A percentile compares a stretch with the other conserved stretches of the same genome.
Evolutionary conservation across 2,329 filamentous ascomycete genomes (phyloP).

Genomic region (Penicillium paneum): DNA sequence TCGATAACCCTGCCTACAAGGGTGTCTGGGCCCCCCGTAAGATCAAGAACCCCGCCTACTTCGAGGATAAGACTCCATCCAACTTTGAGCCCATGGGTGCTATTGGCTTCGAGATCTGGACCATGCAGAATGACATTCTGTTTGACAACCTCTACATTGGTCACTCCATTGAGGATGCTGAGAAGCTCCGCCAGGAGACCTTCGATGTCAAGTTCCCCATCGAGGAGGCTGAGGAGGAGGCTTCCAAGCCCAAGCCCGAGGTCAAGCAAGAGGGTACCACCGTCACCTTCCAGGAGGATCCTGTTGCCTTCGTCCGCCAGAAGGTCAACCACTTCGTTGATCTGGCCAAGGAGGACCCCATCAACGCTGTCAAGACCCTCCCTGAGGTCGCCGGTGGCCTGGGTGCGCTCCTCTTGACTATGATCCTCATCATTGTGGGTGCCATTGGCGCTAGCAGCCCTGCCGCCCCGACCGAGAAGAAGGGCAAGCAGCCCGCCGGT

Average conservation of each 20-base stretch:
- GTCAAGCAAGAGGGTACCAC: constrained; percentile 61
- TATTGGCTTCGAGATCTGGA: constrained; percentile 99
- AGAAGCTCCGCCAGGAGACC: constrained; percentile 82
- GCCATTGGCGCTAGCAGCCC: constrained; percentile 62
- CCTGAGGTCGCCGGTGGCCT: constrained; percentile 86
- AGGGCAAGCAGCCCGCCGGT: constrained; percentile 69
- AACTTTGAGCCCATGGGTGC: constrained; percentile 94
- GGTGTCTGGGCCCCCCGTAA: constrained; percentile 90
- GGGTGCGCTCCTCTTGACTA: constrained; percentile 64
- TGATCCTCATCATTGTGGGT: constrained; percentile 68
- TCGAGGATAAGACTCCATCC: constrained; percentile 92
- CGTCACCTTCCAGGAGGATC: constrained; percentile 87
- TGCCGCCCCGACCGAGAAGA: constrained; percentile 65
- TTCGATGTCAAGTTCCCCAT: constrained; percentile 83
- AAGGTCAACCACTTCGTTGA: constrained; percentile 89
- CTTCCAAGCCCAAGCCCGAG: constrained; percentile 74
- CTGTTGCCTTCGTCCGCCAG: constrained; percentile 81
- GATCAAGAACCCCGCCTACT: constrained; percentile 95
- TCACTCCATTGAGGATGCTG: constrained; percentile 89
- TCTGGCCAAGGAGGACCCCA: constrained; percentile 75
- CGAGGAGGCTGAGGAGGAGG: constrained; percentile 77
- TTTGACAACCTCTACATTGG: constrained; percentile 99
- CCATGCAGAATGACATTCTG: constrained; percentile 97
- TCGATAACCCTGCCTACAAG: constrained; percentile 99
- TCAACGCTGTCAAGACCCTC: constrained; percentile 82